These are phyloP conservation scores for Nakaseomyces delphensis DNA, from an alignment of 1,139 yeast genomes.

Conservation along the genomic window DNA sequence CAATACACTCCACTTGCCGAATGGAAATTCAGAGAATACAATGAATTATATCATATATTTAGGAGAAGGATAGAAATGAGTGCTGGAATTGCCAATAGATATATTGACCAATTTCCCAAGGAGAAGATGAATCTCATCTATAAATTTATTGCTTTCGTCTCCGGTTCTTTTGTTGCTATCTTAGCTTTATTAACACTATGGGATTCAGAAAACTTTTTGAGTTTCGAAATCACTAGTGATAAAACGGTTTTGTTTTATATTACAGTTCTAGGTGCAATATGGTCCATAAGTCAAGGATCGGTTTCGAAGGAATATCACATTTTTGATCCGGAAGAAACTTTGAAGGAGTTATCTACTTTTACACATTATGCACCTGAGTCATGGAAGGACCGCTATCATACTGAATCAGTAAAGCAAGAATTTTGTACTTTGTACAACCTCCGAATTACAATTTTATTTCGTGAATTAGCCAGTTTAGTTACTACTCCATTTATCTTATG, in stretches of 20 bases:
- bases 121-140: slow-evolving; percentile 60
- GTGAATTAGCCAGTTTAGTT: slow-evolving; percentile 73
- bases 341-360: slow-evolving; percentile 67
- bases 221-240: slow-evolving; percentile 78
- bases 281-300: slow-evolving; percentile 63
- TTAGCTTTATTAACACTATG: slow-evolving; percentile 75
- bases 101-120: slow-evolving; percentile 87
- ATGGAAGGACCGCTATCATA: slow-evolving; percentile 81
- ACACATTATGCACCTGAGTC: slow-evolving; percentile 84
- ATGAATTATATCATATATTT: slow-evolving; percentile 85
- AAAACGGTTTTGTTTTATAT: slow-evolving; percentile 79
- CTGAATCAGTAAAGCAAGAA: slow-evolving; percentile 72
- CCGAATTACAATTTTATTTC: slow-evolving; percentile 58
- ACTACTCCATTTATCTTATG: slow-evolving; percentile 83
- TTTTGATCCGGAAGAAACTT: slow-evolving; percentile 84
- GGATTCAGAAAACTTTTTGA: slow-evolving; percentile 86
- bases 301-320: slow-evolving; percentile 54
- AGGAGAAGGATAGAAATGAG: slow-evolving; percentile 69
- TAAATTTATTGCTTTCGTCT: slow-evolving; percentile 61
- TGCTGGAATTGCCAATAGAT: slow-evolving; percentile 67
- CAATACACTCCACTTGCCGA: slow-evolving; percentile 92
- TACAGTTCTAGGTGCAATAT: slow-evolving; percentile 72
- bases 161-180: slow-evolving; percentile 86
- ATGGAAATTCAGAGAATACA: slow-evolving; percentile 91
- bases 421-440: slow-evolving; percentile 72